Evolutionary conservation across 2,329 filamentous ascomycete genomes (phyloP).

Genomic region (Cladophialophora chaetospira): DNA sequence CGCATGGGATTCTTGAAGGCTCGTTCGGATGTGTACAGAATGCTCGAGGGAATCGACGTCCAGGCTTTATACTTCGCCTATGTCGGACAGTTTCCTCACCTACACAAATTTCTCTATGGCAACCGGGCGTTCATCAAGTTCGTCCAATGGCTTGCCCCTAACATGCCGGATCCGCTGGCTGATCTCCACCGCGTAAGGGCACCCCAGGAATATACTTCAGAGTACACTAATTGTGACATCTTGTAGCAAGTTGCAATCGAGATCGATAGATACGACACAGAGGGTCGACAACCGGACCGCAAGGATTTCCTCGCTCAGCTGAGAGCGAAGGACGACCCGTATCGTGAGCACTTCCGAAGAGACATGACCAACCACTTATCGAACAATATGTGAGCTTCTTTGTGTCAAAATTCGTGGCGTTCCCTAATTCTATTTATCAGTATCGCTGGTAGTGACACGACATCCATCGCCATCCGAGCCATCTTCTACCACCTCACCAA

Average conservation of each 20-base stretch:
- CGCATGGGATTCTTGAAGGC: constrained; percentile 54
- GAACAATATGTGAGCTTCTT: neutral
- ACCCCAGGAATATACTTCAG: neutral
- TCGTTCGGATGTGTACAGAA: constrained; percentile 44
- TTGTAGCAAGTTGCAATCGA: neutral
- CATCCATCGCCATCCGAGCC: constrained; percentile 11
- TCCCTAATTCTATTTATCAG: constrained; percentile 7
- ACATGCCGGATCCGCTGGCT: neutral
- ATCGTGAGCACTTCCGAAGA: neutral
- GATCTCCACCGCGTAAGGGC: neutral
- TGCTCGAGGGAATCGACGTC: neutral
- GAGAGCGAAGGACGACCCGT: neutral
- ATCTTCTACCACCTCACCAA: constrained; percentile 50
- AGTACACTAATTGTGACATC: neutral
- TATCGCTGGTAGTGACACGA: constrained; percentile 20
- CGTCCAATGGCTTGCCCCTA: neutral
- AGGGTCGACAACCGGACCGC: neutral
- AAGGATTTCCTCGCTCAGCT: neutral
- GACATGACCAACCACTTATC: constrained; percentile 34
- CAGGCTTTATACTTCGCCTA: neutral
- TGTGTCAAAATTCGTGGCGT: too few relatives aligned
- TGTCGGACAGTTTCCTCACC: neutral
- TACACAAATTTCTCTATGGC: neutral
- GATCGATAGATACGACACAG: neutral
- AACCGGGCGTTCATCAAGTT: neutral